Conservation (phyloP, 1,284 basidiomycete species). For the Inonotus hispidus region DNA sequence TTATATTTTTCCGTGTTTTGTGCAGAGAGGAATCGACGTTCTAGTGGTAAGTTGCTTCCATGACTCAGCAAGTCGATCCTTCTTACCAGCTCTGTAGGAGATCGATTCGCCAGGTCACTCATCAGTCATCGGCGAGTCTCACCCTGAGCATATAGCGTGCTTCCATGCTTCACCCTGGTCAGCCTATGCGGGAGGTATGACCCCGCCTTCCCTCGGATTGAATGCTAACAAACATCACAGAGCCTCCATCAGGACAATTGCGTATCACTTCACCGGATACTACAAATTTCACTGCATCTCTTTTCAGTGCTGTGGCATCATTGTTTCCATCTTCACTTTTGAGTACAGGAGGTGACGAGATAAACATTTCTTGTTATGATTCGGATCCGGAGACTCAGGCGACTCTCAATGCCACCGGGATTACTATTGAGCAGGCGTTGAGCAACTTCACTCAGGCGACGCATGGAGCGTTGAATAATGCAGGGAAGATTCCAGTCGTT, state of each 20-base stretch:
- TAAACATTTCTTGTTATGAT: constrained; percentile 67
- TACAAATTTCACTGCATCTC: constrained; percentile 38
- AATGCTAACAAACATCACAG: constrained; percentile 25
- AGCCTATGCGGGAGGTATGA: constrained; percentile 26
- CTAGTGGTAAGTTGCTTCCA: constrained; percentile 36
- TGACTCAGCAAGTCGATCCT: no score
- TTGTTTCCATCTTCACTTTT: constrained; percentile 59
- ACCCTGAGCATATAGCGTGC: constrained; percentile 42
- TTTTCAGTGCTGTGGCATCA: constrained; percentile 39
- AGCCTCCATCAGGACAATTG: constrained; percentile 81
- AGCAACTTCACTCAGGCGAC: constrained; percentile 53
- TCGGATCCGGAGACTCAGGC: constrained; percentile 54
- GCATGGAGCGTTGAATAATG: constrained; percentile 38
- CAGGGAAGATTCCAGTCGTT: constrained; percentile 57
- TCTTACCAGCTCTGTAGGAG: constrained; percentile 34
- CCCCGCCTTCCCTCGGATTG: background rate
- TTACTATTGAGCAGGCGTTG: constrained; percentile 61
- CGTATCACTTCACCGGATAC: constrained; percentile 52
- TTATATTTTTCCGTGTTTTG: background rate
- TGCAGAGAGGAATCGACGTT: constrained; percentile 69
- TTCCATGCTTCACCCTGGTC: constrained; percentile 26
- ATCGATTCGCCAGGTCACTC: constrained; percentile 59
- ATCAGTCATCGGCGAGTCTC: constrained; percentile 35
- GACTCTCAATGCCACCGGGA: constrained; percentile 41
- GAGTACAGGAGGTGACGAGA: constrained; percentile 80